Conservation (phyloP, 139 green algal species). For the Micromonas pusilla region DNA sequence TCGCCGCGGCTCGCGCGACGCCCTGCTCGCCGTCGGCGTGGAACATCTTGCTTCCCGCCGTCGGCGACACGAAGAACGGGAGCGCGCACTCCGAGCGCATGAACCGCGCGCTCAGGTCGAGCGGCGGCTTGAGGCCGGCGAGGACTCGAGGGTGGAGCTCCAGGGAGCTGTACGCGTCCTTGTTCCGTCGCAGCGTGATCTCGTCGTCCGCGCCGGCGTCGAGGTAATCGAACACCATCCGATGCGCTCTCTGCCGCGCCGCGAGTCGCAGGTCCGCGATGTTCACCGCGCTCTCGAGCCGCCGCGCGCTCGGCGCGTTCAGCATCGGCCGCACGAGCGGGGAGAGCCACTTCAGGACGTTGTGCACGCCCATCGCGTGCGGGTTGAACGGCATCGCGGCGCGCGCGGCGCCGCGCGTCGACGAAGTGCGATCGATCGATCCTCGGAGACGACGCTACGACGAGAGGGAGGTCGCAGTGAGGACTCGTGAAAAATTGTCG, state of each 20-base stretch:
- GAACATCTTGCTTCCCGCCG: slow-evolving; percentile 30
- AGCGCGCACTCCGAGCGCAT: neutral
- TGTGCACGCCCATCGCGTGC: slow-evolving; percentile 17
- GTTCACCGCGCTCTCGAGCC: slow-evolving; percentile 21
- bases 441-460: no score
- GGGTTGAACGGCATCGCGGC: no score
- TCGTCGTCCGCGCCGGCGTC: slow-evolving; percentile 31
- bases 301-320: neutral
- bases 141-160: slow-evolving; percentile 22
- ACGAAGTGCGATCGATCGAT: no score
- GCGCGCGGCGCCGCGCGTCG: no score
- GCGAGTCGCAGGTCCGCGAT: slow-evolving; percentile 15
- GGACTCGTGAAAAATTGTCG: no score
- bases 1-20: neutral
- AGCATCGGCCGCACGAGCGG: slow-evolving; percentile 22
- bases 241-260: slow-evolving; percentile 2
- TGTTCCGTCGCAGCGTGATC: slow-evolving; percentile 3
- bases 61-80: slow-evolving; percentile 26
- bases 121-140: slow-evolving; percentile 11
- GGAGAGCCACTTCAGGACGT: slow-evolving; percentile 6
- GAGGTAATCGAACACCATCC: slow-evolving; percentile 32
- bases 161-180: neutral
- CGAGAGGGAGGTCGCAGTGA: no score
- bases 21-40: slow-evolving; percentile 23
- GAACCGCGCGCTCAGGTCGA: slow-evolving; percentile 22